Evolutionary conservation across 1,284 basidiomycete species (phyloP), one percentile per base, ranked within the genome.

Genomic region (Uromyces viciae-fabae): DNA sequence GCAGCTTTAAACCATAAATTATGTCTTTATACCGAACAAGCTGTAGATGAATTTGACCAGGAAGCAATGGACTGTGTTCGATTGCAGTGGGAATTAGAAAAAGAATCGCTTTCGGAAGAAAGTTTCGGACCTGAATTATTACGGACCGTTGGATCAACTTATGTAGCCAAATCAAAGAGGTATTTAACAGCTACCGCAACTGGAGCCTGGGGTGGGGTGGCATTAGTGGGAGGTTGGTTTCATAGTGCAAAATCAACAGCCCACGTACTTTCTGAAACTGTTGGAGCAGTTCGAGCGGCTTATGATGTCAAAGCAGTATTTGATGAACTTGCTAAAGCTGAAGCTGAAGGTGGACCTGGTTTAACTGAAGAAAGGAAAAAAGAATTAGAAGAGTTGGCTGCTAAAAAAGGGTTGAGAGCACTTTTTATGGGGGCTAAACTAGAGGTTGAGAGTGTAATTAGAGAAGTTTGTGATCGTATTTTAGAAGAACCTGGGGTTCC

Each of bases 221-320:
- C 68, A 0, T 31, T 81, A 25, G 71, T 81, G 11, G 92, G 92
- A 46, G 93, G 95, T 1, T 98, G 95, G 95, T 87, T 95, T 82
- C 94, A 97, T 86, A 94, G 94, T 75, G 93, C 95, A 1, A 94
- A 94, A 86, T 93, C 92, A 64, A 95, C 94, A 87, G 95, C 95
- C 82, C 93, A 95, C 85, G 92, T 95, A 11, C 94, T 95, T 85
- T 92, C 92, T 84, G 94, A 95, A 87, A 95, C 94, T 1, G 93
- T 98, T 14, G 95, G 94, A 2, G 94, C 94, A 0, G 87, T 95
- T 5, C 90, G 93, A 58, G 91, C 93, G 0, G 95, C 95, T 0
- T 91, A 97, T 82, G 95, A 97, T 85, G 90, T 99, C 81, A 98
- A 98, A 87, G 89, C 89, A 43, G 94, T 98, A 0, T 99, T 99